phyloP scores from a whole-genome alignment of 2,329 filamentous ascomycete genomes.

The Neonectria magnoliae region DNA sequence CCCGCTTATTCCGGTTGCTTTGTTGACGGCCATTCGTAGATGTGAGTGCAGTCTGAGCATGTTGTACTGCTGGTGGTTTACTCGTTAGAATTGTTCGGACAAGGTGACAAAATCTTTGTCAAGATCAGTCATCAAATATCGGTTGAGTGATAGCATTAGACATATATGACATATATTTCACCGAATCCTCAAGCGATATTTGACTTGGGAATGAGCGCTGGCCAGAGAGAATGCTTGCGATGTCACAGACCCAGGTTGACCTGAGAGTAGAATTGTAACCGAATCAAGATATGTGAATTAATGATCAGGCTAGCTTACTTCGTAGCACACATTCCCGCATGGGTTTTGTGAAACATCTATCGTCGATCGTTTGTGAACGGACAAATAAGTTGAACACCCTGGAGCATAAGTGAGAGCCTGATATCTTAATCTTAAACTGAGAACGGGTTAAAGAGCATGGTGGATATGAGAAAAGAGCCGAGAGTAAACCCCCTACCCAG shows the following conservation, averaged over 20 bases:
- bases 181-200: neutral
- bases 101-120: neutral
- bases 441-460: no score
- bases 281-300: neutral
- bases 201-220: neutral
- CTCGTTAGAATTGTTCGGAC: neutral
- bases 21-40: neutral
- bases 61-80: neutral
- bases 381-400: neutral
- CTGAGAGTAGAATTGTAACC: constrained; percentile 1
- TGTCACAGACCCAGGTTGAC: constrained; percentile 1
- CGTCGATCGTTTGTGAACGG: neutral
- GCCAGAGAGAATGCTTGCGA: constrained; percentile 5
- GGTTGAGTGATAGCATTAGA: neutral
- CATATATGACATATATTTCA: neutral
- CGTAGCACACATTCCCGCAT: neutral
- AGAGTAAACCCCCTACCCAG: neutral
- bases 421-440: neutral
- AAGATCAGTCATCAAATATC: neutral
- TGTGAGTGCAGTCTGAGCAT: neutral
- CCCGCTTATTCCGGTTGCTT: constrained; percentile 19
- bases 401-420: neutral
- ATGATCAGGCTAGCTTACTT: constrained; percentile 4
- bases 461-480: neutral
- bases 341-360: constrained; percentile 17